Evolutionary conservation across 495 filamentous ascomycete genomes (phyloP), one percentile per base, ranked within the genome.

Genomic region (Rostrohypoxylon terebratum): DNA sequence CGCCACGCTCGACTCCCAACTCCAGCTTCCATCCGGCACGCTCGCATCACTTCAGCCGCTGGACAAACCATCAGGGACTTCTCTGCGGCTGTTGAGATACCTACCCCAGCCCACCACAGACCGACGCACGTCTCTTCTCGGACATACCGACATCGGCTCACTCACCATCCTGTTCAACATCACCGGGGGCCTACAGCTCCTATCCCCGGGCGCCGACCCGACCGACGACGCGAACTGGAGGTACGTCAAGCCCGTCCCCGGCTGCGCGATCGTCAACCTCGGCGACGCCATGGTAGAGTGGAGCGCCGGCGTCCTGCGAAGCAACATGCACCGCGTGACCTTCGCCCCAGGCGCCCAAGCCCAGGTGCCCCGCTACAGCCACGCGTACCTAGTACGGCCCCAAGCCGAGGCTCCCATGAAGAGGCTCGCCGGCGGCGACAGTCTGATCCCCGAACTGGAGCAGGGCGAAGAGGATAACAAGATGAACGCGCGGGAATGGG

Each of bases 241-340:
- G 1, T 90, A 85, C 68, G 87, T 90, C 3, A 76, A 80, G 14
- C 88, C 89, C 0, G 66, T 88, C 1, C 82, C 82, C 0, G 86
- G 87, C 0, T 82, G 85, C 61, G 79, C 80, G 3, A 85, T 91
- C 18, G 79, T 90, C 31, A 90, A 91, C 69, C 80, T 91, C 0
- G 88, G 88, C 0, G 89, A 91, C 61, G 85, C 87, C n/a, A 82
- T 90, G 80, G 84, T 85, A 5, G 86, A 88, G 54, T 90, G 90
- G 71, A 87, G 86, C 4, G 84, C 82, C 42, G 87, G 87, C 1
- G 55, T 87, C 18, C 74, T 90, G 53, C 81, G 87, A 4, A 84
- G 81, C 7, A 89, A 88, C 77, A 85, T 90, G 11, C 89, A 90
- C 75, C 80, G 89, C 0, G 87, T 90, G 13, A 16, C 13, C 11